Evolutionary conservation across 352 stramenopile genomes (phyloP), one percentile per base, ranked within the genome.

Genomic region (Phytophthora brassicae): DNA sequence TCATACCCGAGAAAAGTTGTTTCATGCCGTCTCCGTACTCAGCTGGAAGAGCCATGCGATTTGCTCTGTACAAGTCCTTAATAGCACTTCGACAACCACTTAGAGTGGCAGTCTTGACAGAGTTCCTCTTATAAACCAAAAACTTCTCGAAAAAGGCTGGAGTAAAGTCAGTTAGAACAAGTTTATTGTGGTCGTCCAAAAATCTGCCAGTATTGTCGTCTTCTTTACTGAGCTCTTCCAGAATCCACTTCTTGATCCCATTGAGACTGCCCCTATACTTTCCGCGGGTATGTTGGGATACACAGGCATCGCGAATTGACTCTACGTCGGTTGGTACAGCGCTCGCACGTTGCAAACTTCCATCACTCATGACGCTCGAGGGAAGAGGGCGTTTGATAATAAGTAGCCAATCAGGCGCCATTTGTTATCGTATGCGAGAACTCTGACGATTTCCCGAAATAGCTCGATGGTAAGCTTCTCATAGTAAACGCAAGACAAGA

Each of bases 1-100:
- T 58, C 4, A 68, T 50, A 2, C 53, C 60, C 7, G 52, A 68
- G 13, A 68, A 60, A 12, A 68, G 53, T 1, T 41, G 48, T 13
- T 54, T 59, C 46, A 68, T 56, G 31, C 8, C 31, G 8, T 38
- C 31, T n/a, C 31, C 31, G 13, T 38, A 38, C 13, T 38, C 31
- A n/a, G 14, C 7, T 3, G 49, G 47, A 1, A 63, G 13, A 23
- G 39, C 6, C 3, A 62, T 14, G 19, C 52, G 26, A 5, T 53
- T 14, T 14, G 36, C 6, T 4, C 46, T 19, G 45, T 60, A 68
- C 13, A 59, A 14, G 45, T 54, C 38, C 20, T 49, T 51, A 17
- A 62, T 46, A 16, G 52, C 60, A 29, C 60, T 68, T 4, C 58
- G 29, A 19, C 50, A 59, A 43, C 51, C 51, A 44, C 22, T 59